These are phyloP conservation scores for Parascedosporium putredinis DNA, from an alignment of 2,329 filamentous ascomycete genomes.

Conservation along the genomic window DNA sequence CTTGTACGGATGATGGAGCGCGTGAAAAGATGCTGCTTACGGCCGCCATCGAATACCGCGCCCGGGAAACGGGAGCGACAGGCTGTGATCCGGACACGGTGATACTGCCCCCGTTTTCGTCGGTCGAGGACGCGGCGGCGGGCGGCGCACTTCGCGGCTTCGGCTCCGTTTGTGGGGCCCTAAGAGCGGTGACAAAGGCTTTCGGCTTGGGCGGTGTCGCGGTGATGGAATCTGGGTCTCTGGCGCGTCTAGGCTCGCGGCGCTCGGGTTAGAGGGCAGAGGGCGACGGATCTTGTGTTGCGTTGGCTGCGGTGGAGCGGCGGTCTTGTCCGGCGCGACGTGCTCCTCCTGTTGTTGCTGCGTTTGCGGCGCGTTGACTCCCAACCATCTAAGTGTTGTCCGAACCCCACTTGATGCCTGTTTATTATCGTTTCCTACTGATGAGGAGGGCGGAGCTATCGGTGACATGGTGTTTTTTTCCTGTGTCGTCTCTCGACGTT, in stretches of 20 bases:
- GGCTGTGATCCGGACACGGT: background rate
- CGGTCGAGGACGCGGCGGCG: background rate
- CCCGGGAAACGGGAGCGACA: background rate
- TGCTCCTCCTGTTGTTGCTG: background rate
- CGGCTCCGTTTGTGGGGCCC: background rate
- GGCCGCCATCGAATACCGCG: background rate
- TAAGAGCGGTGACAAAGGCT: background rate
- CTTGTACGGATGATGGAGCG: background rate
- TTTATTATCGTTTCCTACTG: background rate
- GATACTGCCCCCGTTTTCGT: background rate
- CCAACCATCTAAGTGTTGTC: background rate
- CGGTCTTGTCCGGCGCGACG: background rate
- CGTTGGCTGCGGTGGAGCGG: background rate
- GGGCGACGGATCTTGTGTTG: background rate
- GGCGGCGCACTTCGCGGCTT: background rate
- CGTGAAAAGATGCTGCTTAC: background rate
- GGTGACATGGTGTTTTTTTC: background rate
- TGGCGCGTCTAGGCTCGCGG: background rate
- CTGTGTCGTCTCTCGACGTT: no score
- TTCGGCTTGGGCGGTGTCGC: background rate
- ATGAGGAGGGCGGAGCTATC: background rate
- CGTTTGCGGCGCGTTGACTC: background rate
- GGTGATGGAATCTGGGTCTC: background rate
- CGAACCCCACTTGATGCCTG: background rate
- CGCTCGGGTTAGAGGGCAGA: background rate